These are phyloP conservation scores for Piloderma croceum DNA, from an alignment of 768 basidiomycete species.

Conservation along the genomic window DNA sequence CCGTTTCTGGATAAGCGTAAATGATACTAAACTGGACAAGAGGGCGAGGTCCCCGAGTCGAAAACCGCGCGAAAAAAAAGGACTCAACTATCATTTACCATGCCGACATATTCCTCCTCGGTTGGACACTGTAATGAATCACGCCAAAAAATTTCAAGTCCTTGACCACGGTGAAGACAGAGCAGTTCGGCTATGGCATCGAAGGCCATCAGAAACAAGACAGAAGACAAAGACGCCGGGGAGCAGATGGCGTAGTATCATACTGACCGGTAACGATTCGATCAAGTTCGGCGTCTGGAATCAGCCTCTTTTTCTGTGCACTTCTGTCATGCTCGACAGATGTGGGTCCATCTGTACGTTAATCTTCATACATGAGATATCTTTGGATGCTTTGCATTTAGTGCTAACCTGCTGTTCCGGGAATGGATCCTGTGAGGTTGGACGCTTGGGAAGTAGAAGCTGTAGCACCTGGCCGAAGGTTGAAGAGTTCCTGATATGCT, in stretches of 20 bases:
- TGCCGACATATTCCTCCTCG: conserved; percentile 89
- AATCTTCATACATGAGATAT: no score
- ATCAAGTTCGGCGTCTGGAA: conserved; percentile 47
- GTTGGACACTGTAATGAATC: conserved; percentile 88
- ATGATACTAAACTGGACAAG: background rate
- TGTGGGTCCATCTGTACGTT: no score
- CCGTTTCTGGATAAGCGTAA: conserved; percentile 62
- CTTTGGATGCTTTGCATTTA: no score
- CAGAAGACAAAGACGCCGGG: background rate
- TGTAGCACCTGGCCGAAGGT: no score
- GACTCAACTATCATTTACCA: conserved; percentile 89
- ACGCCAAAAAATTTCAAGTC: conserved; percentile 90
- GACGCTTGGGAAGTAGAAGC: no score
- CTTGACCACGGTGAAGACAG: conserved; percentile 92
- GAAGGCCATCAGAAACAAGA: background rate
- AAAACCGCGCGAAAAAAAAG: background rate
- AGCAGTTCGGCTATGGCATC: conserved; percentile 51
- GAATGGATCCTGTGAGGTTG: no score
- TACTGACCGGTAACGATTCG: conserved; percentile 67
- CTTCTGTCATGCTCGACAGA: no score
- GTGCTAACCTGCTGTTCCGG: no score
- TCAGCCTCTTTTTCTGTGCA: conserved; percentile 13
- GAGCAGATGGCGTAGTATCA: background rate
- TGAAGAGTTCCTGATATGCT: conserved; percentile 84
- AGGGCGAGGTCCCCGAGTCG: background rate